A percentile compares a stretch with the other conserved stretches of the same genome.
phyloP scores from a whole-genome alignment of 169 alveolate genomes.

The Plasmodium gaboni region DNA sequence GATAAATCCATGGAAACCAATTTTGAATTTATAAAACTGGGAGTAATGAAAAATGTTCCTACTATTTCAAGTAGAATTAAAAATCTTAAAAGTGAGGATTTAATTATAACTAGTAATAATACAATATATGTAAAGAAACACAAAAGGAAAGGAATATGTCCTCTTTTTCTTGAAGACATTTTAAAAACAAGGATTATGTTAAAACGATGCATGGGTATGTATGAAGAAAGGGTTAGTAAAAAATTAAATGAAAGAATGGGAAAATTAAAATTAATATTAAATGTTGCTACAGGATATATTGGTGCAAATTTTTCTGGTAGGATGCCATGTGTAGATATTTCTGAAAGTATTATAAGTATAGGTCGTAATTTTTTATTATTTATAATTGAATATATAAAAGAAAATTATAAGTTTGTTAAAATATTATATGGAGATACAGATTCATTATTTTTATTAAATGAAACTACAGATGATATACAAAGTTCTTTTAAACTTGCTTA shows the following conservation, averaged over 20 bases:
- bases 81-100: conserved; percentile 42
- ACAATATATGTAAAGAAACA: conserved; percentile 77
- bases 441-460: conserved; percentile 96
- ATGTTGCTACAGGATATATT: conserved; percentile 77
- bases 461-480: conserved; percentile 83
- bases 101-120: conserved; percentile 77
- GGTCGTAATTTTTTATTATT: conserved; percentile 95
- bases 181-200: conserved; percentile 76
- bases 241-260: conserved; percentile 58
- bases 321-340: conserved; percentile 97
- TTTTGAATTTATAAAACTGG: conserved; percentile 43
- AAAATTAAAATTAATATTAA: conserved; percentile 76
- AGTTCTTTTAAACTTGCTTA: conserved; percentile 90
- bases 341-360: conserved; percentile 96
- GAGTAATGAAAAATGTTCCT: conserved; percentile 16
- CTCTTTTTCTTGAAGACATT: conserved; percentile 75
- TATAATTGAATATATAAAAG: conserved; percentile 91
- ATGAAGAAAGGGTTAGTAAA: conserved; percentile 19
- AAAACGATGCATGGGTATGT: conserved; percentile 65
- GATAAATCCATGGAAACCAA: neutral
- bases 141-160: conserved; percentile 77
- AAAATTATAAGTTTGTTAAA: conserved; percentile 89
- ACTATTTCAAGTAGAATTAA: conserved; percentile 17
- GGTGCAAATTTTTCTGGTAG: conserved; percentile 97
- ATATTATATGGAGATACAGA: conserved; percentile 99